These are phyloP conservation scores for Ochromonas danica DNA, from an alignment of 108 stramenopile species.

Conservation along the genomic window DNA sequence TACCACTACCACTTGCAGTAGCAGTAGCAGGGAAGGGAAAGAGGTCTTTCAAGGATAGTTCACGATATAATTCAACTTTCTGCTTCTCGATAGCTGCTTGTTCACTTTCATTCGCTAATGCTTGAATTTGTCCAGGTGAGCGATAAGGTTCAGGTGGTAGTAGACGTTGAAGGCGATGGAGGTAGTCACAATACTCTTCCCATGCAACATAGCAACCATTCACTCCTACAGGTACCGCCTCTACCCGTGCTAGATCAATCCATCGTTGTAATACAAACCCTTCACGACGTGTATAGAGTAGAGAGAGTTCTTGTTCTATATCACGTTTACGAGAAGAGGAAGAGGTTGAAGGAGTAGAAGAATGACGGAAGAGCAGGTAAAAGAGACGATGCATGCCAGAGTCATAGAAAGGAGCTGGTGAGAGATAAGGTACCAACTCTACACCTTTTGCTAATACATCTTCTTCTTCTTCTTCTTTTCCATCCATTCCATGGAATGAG, in stretches of 20 bases:
- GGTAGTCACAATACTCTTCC: not conserved
- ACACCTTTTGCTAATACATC: too few species aligned
- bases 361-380: not conserved
- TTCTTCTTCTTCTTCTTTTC: too few species aligned
- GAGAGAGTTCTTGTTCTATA: too few species aligned
- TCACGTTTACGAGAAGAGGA: too few species aligned
- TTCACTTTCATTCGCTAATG: not conserved
- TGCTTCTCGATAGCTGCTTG: not conserved
- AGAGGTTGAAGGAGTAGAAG: too few species aligned
- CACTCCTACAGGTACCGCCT: not conserved
- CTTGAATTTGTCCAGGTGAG: not conserved
- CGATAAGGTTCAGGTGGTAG: constrained; percentile 2
- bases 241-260: not conserved
- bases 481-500: too few species aligned
- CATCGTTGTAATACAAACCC: not conserved
- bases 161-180: not conserved
- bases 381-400: not conserved
- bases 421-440: not conserved
- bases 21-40: too few species aligned
- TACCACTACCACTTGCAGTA: too few species aligned
- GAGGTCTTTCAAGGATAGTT: not conserved
- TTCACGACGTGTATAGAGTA: not conserved
- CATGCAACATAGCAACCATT: not conserved
- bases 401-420: not conserved
- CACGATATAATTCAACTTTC: not conserved